These are phyloP conservation scores for Dryas drummondii DNA, from an alignment of 306 rosid genomes.

Conservation along the genomic window DNA sequence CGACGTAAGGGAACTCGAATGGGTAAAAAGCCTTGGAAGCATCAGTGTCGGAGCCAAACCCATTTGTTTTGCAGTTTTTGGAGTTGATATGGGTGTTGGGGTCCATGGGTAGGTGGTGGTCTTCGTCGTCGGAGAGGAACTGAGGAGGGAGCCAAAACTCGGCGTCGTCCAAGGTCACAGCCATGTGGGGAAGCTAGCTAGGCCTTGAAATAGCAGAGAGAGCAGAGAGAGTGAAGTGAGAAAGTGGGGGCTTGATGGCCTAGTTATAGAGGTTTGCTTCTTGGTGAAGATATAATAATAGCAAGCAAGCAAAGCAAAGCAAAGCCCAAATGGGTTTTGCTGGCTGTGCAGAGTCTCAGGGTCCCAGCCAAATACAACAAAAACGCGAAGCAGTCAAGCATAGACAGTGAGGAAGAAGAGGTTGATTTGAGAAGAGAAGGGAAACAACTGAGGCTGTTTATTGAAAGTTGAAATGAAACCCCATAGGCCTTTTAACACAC, in stretches of 20 bases:
- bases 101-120: background rate
- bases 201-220: background rate
- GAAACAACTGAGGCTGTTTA: background rate
- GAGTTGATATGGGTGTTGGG: background rate
- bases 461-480: background rate
- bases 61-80: background rate
- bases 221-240: background rate
- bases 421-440: background rate
- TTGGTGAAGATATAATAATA: slow-evolving; percentile 19
- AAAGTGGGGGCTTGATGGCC: background rate
- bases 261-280: slow-evolving; percentile 11
- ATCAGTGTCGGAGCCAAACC: slow-evolving; percentile 1
- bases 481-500: background rate
- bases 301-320: background rate
- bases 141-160: slow-evolving; percentile 78
- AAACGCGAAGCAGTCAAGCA: background rate
- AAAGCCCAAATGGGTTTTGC: background rate
- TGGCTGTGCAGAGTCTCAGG: slow-evolving; percentile 11
- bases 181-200: slow-evolving; percentile 24
- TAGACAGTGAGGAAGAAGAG: background rate
- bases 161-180: slow-evolving; percentile 56
- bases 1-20: slow-evolving; percentile 35
- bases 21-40: slow-evolving; percentile 25
- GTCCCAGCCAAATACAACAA: slow-evolving; percentile 9
- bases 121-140: slow-evolving; percentile 64